A percentile compares a stretch with the other conserved stretches of the same genome.
phyloP scores from a whole-genome alignment of 2,329 filamentous ascomycete genomes.

The Fusarium paranaense region DNA sequence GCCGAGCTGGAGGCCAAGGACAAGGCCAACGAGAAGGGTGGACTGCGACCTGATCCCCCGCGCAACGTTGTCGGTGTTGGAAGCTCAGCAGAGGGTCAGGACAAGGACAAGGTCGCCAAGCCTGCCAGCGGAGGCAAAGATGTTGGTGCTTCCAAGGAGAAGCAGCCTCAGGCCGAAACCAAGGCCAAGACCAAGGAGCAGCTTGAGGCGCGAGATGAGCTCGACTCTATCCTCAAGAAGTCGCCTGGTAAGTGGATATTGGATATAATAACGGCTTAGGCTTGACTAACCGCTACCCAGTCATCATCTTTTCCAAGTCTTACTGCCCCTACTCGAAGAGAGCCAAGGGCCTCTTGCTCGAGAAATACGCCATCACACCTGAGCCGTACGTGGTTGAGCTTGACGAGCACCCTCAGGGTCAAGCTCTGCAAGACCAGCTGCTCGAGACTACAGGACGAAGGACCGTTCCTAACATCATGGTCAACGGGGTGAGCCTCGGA shows the following conservation, averaged over 20 bases:
- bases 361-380: constrained; percentile 86
- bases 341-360: constrained; percentile 86
- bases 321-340: constrained; percentile 89
- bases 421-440: constrained; percentile 77
- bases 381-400: constrained; percentile 90
- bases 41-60: constrained; percentile 69
- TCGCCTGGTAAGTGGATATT: constrained; percentile 75
- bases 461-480: constrained; percentile 92
- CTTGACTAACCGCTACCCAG: constrained; percentile 56
- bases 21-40: constrained; percentile 74
- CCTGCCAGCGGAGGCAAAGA: constrained; percentile 39
- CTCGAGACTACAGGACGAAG: constrained; percentile 79
- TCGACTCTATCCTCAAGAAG: constrained; percentile 84
- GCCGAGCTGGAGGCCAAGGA: constrained; percentile 78
- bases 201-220: constrained; percentile 74
- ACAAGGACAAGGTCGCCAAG: constrained; percentile 55
- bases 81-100: constrained; percentile 66
- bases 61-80: constrained; percentile 69
- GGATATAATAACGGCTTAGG: not conserved
- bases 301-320: constrained; percentile 95
- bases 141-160: constrained; percentile 25
- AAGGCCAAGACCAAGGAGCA: constrained; percentile 71
- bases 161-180: constrained; percentile 62
- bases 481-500: constrained; percentile 89
- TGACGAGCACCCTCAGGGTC: constrained; percentile 82